Evolutionary conservation across 345 rosid genomes (phyloP), one percentile per base, ranked within the genome.

Genomic region (Zanthoxylum bungeanum): DNA sequence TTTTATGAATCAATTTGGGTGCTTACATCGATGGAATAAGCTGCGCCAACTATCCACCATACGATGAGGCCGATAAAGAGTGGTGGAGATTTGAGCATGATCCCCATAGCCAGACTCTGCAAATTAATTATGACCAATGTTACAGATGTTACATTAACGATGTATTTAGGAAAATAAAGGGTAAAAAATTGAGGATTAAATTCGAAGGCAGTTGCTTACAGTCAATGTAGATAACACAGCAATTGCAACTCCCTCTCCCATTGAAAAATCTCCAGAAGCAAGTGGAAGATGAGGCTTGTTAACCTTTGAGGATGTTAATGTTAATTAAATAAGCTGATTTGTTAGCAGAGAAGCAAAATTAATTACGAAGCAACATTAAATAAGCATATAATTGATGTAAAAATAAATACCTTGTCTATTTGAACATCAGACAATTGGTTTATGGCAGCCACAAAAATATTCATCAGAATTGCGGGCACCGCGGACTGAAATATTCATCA

Each of bases 331-430:
- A 9, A 8, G 2, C 58, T 53, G 58, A 44, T 44, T 36, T 44
- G 49, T 44, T 42, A 44, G 4, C 19, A 44, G 3, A 14, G 49
- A 5, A 42, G 49, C 6, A 44, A 51, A 51, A 51, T n/a, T n/a
- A n/a, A 51, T n/a, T 19, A 5, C 55, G 49, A 44, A 44, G 49
- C 11, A 3, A 19, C 49, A 14, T 44, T 19, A 14, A 44, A 44
- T 4, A n/a, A n/a, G n/a, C n/a, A n/a, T n/a, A n/a, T n/a, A n/a
- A n/a, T n/a, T n/a, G n/a, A n/a, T n/a, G n/a, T n/a, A n/a, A n/a
- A n/a, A n/a, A n/a, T n/a, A 25, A 5, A n/a, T 69, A 80, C 83
- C 80, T 80, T 80, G 75, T 80, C 77, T 49, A 80, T 76, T 33
- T 80, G 66, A 3, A 76, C 66, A 60, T 80, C 83, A 30, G 59